A percentile compares a stretch with the other conserved stretches of the same genome.
phyloP scores from a whole-genome alignment of 805 yeast genomes.

The Ogataea naganishii region DNA sequence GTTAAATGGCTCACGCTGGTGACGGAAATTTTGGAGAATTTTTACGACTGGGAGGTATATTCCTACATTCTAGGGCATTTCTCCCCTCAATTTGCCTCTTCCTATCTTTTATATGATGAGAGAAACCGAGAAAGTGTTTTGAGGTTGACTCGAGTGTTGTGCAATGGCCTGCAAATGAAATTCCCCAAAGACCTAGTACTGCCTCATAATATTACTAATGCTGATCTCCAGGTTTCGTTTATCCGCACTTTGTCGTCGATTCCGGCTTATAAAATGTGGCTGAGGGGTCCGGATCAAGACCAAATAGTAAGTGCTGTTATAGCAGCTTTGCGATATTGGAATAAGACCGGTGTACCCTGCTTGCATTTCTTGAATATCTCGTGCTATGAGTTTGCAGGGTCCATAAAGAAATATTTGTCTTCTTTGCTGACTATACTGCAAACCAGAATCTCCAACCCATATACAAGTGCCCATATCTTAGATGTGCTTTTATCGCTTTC shows the following conservation, averaged over 20 bases:
- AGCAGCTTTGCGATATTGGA: conserved; percentile 64
- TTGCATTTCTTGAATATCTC: conserved; percentile 69
- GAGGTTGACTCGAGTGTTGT: conserved; percentile 30
- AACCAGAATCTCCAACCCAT: conserved; percentile 60
- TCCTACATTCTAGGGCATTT: conserved; percentile 60
- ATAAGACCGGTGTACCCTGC: conserved; percentile 68
- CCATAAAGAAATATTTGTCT: conserved; percentile 59
- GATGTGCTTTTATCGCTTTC: conserved; percentile 66
- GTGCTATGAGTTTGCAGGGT: conserved; percentile 71
- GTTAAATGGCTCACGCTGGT: conserved; percentile 44
- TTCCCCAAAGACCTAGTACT: conserved; percentile 33
- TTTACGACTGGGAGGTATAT: conserved; percentile 63
- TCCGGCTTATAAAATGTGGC: conserved; percentile 47
- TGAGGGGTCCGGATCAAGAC: conserved; percentile 53
- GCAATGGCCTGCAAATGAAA: conserved; percentile 49
- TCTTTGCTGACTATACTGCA: conserved; percentile 69
- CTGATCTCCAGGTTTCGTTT: conserved; percentile 58
- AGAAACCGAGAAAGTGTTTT: conserved; percentile 33
- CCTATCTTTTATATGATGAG: conserved; percentile 36
- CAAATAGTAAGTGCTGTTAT: conserved; percentile 51
- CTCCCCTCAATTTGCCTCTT: conserved; percentile 59
- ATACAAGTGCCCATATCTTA: conserved; percentile 63
- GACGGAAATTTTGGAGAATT: conserved; percentile 37
- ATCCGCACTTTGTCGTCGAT: conserved; percentile 56
- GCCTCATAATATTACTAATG: conserved; percentile 38